Evolutionary conservation across 768 basidiomycete genomes (phyloP), one percentile per base, ranked within the genome.

Genomic region (Termitomyces sp.): DNA sequence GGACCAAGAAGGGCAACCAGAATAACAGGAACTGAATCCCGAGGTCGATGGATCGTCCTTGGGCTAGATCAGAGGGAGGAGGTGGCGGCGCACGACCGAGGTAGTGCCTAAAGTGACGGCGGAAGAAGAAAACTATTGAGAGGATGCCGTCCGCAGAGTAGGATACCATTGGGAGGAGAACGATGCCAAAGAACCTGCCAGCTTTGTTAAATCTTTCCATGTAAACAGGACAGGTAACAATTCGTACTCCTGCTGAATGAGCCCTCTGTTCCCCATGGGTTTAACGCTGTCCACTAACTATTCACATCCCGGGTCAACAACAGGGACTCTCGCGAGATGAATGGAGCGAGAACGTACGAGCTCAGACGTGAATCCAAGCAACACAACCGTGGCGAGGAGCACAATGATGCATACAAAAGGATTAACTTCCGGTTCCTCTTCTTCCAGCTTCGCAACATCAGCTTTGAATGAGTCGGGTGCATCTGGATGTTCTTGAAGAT

Each of bases 21-120:
- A 88, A 87, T n/a, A 89, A 72, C n/a, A 78, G 75, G 69, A 90
- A 90, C 64, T 91, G 88, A 56, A 90, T 87, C 63, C 83, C 84
- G 54, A 90, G 75, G 67, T 91, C 88, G 57, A 90, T 90, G 2
- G 87, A 84, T 26, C 83, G 79, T 0, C 78, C 85, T 65, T 82
- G 81, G 0, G 88, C 88, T n/a, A 88, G 72, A 24, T 58, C 58
- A 2, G 78, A 76, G 6, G 74, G 72, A 1, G 82, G 82, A 14
- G 79, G 72, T 0, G 74, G 69, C 5, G 72, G 67, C 14, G 32
- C 53, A n/a, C 69, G 69, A 9, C 67, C 68, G 61, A 79, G 69
- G 61, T 78, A 68, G 50, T 75, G 71, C 42, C 72, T 70, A 40
- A 79, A 7, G 48, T 73, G 60, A 45, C 73, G 73, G n/a, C 75